Base-by-base conservation (phyloP, 1,284 basidiomycete genomes). In the Pseudomicrostroma phylloplanum region DNA sequence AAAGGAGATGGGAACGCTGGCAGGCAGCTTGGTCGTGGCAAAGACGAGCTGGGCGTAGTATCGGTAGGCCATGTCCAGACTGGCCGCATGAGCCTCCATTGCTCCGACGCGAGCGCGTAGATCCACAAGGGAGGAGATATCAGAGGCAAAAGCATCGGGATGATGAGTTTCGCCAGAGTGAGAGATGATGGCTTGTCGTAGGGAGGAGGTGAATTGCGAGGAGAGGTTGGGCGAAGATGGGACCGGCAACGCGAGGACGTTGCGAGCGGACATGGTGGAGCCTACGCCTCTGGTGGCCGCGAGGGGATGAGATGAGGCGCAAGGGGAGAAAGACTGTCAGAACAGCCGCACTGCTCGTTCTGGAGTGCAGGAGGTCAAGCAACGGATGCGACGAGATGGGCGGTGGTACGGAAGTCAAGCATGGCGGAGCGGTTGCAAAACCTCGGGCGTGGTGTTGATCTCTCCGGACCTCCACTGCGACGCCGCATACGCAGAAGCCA, bases 41-140 rank as follows among this genome's bases (percentile, higher is more conserved):
- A 88, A 91, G 1, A 84, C 82, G 51, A 96, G 85, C 80, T 94
- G 92, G 2, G 92, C 90, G 70, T 93, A 88, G 76, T 96, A 96
- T 62, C 91, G 93, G 46, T 36, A 57, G 39, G 42, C 40, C 55
- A 58, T 66, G 60, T 57, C 60, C 17, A 41, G 23, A 53, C 61
- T 59, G 13, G 41, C 39, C 6, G 70, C 73, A 66, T 83, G 82
- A 1, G 78, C 71, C 49, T 90, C 90, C 3, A 87, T 82, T 84
- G 58, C 84, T 41, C 58, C n/a, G 53, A 68, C 58, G n/a, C 63
- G 56, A 26, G 74, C 85, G 41, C 92, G 84, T 59, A 93, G 81
- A 4, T 81, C 77, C 57, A 87, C 85, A 85, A 92, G 90, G 30
- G 80, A 80, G 9, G 83, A 83, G 57, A 93, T 86, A 78, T 96